A percentile compares a stretch with the other conserved stretches of the same genome.
Evolutionary conservation across 495 filamentous ascomycete species (phyloP).

Genomic region (Endocarpon pusillum): DNA sequence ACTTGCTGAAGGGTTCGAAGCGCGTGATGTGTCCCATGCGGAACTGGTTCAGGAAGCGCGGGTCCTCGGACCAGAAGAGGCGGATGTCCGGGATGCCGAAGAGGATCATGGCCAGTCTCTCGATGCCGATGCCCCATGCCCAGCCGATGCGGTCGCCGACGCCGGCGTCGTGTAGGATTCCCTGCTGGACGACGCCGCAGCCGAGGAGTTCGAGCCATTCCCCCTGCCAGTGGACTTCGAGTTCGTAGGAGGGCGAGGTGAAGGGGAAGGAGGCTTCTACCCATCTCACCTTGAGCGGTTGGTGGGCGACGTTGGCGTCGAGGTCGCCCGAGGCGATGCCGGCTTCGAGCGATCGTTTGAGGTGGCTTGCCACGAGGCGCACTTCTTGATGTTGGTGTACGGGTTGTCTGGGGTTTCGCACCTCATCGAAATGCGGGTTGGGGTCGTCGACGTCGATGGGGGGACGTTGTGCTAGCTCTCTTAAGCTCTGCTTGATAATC

Average conservation of each 20-base stretch:
- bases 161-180: slow-evolving; percentile 57
- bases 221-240: slow-evolving; percentile 88
- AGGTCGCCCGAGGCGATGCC: slow-evolving; percentile 32
- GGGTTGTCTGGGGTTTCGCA: slow-evolving; percentile 70
- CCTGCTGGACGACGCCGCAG: slow-evolving; percentile 78
- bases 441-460: slow-evolving; percentile 31
- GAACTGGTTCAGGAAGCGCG: slow-evolving; percentile 74
- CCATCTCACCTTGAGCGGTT: slow-evolving; percentile 78
- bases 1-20: slow-evolving; percentile 75
- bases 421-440: slow-evolving; percentile 59
- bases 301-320: slow-evolving; percentile 26
- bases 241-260: slow-evolving; percentile 84
- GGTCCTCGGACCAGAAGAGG: slow-evolving; percentile 86
- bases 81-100: slow-evolving; percentile 93
- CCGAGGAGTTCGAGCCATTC: slow-evolving; percentile 92
- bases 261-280: slow-evolving; percentile 94
- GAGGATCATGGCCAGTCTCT: slow-evolving; percentile 89
- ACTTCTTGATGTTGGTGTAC: slow-evolving; percentile 57
- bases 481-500: slow-evolving; percentile 47
- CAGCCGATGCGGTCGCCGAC: slow-evolving; percentile 66
- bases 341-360: slow-evolving; percentile 82
- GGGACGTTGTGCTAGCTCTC: slow-evolving; percentile 36
- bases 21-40: slow-evolving; percentile 43
- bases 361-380: slow-evolving; percentile 65
- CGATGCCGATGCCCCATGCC: slow-evolving; percentile 89